These are phyloP conservation scores for Papilionanthe hybrid DNA, from an alignment of 116 monocot species.

Conservation along the genomic window DNA sequence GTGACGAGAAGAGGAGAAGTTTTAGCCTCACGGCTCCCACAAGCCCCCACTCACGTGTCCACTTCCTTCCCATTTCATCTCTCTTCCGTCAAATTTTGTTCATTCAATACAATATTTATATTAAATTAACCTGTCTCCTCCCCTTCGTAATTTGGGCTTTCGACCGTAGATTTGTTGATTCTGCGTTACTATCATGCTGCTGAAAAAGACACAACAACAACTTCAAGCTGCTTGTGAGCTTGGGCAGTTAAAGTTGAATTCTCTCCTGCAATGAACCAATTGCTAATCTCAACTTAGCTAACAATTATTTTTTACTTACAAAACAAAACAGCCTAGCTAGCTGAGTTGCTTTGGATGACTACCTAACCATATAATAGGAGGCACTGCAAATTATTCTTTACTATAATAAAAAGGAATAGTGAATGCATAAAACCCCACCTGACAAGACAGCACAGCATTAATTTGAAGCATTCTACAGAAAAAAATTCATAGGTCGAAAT, in stretches of 20 bases:
- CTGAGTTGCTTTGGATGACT: background rate
- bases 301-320: background rate
- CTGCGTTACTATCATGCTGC: background rate
- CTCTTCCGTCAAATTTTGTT: background rate
- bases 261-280: background rate
- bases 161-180: background rate
- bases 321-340: background rate
- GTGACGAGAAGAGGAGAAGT: slow-evolving; percentile 22
- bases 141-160: background rate
- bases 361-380: background rate
- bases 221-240: background rate
- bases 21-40: background rate
- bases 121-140: too few relatives aligned
- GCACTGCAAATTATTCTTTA: background rate
- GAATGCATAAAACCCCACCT: background rate
- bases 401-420: background rate
- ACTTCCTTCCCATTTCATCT: background rate
- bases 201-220: background rate
- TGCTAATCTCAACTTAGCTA: background rate
- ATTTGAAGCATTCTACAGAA: too few relatives aligned
- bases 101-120: too few relatives aligned
- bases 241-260: background rate
- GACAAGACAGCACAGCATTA: background rate
- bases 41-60: slow-evolving; percentile 26
- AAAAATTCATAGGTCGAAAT: too few relatives aligned